Percentiles rank a stretch among this genome's conserved stretches.
Conservation (phyloP, 2,329 filamentous ascomycete genomes). For the Arthrobotrys megalospora region DNA sequence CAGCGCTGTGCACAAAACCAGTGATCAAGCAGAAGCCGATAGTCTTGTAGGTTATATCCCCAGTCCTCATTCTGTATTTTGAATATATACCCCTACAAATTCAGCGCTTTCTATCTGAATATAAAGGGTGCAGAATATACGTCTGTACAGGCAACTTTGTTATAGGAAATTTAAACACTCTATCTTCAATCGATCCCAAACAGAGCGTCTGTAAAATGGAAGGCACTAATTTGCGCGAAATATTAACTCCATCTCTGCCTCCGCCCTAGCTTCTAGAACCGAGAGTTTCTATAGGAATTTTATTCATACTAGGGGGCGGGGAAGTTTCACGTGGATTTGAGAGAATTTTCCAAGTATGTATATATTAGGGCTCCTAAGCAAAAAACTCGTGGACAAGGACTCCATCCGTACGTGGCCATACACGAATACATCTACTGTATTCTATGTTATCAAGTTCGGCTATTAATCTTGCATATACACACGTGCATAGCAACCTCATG, state of each 20-base stretch:
- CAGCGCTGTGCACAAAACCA: too few species aligned
- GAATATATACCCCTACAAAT: background rate
- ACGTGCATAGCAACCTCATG: too few species aligned
- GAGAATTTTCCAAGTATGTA: slow-evolving; percentile 3
- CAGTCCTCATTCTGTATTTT: background rate
- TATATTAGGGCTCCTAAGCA: background rate
- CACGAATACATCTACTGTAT: too few species aligned
- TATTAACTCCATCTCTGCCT: background rate
- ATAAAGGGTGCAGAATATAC: too few species aligned
- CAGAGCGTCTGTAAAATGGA: background rate
- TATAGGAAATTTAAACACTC: too few species aligned
- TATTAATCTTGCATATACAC: too few species aligned
- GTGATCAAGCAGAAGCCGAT: background rate
- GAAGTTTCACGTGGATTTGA: slow-evolving; percentile 12
- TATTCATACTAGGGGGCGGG: background rate
- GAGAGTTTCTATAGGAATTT: background rate
- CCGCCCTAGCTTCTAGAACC: background rate
- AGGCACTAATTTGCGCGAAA: slow-evolving; percentile 8
- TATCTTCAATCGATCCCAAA: too few species aligned
- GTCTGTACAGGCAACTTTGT: too few species aligned
- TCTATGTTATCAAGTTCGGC: too few species aligned
- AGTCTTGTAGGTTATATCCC: background rate
- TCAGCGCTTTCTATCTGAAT: too few species aligned
- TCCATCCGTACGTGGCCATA: too few species aligned
- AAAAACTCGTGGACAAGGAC: too few species aligned